These are phyloP conservation scores for Cryptococcus jaspeensis DNA, from an alignment of 1,284 basidiomycete species.

Conservation along the genomic window DNA sequence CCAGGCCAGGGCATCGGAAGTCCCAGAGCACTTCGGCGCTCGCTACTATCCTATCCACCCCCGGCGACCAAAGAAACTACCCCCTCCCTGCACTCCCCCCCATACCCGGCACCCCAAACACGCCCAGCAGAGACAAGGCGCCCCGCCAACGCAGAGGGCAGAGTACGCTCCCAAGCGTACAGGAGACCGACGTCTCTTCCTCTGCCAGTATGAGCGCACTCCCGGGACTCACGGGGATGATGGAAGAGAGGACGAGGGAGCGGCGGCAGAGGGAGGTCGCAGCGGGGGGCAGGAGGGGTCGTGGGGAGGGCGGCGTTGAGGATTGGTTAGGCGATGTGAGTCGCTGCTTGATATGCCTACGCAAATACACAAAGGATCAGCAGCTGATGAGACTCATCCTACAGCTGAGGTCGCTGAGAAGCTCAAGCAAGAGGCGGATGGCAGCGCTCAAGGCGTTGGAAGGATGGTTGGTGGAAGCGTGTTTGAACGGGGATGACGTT, in stretches of 20 bases:
- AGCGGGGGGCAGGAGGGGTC: slow-evolving; percentile 2
- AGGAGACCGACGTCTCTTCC: too few species aligned
- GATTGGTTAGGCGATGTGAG: slow-evolving; percentile 34
- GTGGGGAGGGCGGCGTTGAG: slow-evolving; percentile 15
- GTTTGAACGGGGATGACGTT: background rate
- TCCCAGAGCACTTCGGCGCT: too few species aligned
- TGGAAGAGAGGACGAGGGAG: background rate
- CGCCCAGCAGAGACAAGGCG: too few species aligned
- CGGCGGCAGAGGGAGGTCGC: background rate
- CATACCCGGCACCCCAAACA: too few species aligned
- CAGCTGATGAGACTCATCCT: background rate
- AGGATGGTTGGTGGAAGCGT: slow-evolving; percentile 14
- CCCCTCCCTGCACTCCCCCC: too few species aligned
- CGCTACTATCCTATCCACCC: too few species aligned
- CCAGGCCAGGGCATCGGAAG: too few species aligned
- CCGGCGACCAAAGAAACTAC: too few species aligned
- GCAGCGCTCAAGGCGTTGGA: slow-evolving; percentile 28
- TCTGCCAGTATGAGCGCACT: background rate
- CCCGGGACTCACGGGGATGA: background rate
- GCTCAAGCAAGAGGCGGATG: slow-evolving; percentile 26
- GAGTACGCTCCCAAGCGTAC: too few species aligned
- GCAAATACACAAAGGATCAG: slow-evolving; percentile 3
- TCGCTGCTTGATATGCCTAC: background rate
- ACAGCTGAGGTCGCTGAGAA: slow-evolving; percentile 31
- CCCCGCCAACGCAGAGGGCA: too few species aligned